These are phyloP conservation scores for Drosera capensis DNA, from an alignment of 148 eudicot genomes.

Conservation along the genomic window DNA sequence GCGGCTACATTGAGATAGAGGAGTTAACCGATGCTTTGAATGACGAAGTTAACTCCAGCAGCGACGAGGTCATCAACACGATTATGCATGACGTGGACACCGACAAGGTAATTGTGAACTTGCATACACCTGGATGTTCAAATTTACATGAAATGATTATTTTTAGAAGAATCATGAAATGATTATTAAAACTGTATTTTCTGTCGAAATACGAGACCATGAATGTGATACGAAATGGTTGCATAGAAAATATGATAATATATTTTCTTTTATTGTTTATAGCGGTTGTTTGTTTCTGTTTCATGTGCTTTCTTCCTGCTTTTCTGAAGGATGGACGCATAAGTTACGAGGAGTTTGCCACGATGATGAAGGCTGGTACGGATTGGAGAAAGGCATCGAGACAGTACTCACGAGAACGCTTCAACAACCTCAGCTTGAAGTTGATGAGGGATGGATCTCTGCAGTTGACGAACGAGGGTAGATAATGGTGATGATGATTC, in stretches of 20 bases:
- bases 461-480: slow-evolving; percentile 12
- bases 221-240: no score
- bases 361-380: slow-evolving; percentile 88
- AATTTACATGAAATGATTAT: no score
- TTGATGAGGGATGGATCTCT: slow-evolving; percentile 59
- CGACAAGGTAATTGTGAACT: slow-evolving; percentile 48
- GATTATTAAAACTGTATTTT: no score
- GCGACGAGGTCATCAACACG: slow-evolving; percentile 61
- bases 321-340: slow-evolving; percentile 56
- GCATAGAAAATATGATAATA: no score
- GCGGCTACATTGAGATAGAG: slow-evolving; percentile 62
- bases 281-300: no score
- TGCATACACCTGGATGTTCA: not conserved
- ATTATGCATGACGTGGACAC: slow-evolving; percentile 82
- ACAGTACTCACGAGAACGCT: slow-evolving; percentile 64
- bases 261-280: no score
- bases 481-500: no score
- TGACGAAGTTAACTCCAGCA: slow-evolving; percentile 44
- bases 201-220: no score
- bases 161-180: not conserved
- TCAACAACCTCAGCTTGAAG: slow-evolving; percentile 47
- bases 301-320: slow-evolving; percentile 2
- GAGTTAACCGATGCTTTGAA: slow-evolving; percentile 51
- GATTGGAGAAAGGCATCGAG: no score
- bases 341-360: slow-evolving; percentile 63